Conservation (phyloP, 225 moss, liverwort and hornwort genomes). For the Pseudoscleropodium purum region DNA sequence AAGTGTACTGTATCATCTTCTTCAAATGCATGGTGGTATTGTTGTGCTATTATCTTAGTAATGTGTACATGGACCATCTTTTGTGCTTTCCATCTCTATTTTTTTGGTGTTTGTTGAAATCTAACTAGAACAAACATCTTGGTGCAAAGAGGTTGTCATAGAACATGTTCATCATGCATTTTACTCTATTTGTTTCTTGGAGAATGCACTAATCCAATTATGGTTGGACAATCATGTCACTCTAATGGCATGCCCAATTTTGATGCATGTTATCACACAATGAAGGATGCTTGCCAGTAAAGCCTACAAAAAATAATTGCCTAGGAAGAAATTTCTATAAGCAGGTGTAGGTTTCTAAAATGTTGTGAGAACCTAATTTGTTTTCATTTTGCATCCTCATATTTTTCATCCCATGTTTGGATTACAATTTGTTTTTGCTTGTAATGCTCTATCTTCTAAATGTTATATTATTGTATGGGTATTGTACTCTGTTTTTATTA, state of each 20-base stretch:
- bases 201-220: neutral
- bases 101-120: too few relatives aligned
- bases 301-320: neutral
- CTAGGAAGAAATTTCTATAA: rapidly evolving
- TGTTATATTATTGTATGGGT: neutral
- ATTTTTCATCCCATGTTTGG: neutral
- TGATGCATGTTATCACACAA: neutral
- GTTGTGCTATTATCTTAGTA: neutral
- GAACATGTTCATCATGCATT: neutral
- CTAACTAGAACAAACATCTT: neutral
- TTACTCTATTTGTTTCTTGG: rapidly evolving
- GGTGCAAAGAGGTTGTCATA: neutral
- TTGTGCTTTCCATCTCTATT: too few relatives aligned
- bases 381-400: neutral
- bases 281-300: rapidly evolving
- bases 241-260: neutral
- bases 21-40: neutral
- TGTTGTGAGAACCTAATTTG: neutral
- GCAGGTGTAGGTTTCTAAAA: rapidly evolving
- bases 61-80: neutral
- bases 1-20: neutral
- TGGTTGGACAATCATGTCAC: rapidly evolving
- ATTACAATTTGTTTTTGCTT: neutral
- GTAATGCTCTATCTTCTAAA: neutral
- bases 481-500: neutral